Evolutionary conservation across 1,139 yeast species (phyloP).

Genomic region (Spathaspora sp.): DNA sequence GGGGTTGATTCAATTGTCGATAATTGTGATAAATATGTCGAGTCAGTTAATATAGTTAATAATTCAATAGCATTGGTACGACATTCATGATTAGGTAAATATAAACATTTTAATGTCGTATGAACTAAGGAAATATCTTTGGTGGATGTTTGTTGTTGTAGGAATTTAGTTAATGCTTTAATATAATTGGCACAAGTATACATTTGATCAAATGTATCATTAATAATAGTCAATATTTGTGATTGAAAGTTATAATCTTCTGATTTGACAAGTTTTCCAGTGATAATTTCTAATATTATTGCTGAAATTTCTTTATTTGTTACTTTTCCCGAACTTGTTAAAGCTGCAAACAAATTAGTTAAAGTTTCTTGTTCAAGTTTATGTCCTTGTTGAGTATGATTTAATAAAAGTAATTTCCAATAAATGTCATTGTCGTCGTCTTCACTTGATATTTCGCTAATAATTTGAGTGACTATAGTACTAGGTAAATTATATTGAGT

Average conservation of each 20-base stretch:
- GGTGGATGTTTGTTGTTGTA: background rate
- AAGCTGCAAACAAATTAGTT: slow-evolving; percentile 11
- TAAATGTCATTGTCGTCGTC: too few species aligned
- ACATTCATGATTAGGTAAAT: slow-evolving; percentile 45
- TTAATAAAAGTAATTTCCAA: slow-evolving; percentile 14
- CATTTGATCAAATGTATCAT: slow-evolving; percentile 19
- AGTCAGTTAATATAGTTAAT: slow-evolving; percentile 27
- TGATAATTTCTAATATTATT: slow-evolving; percentile 5
- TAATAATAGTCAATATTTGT: slow-evolving; percentile 13
- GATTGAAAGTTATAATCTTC: background rate
- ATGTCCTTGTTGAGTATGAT: slow-evolving; percentile 3
- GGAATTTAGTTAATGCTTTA: slow-evolving; percentile 7
- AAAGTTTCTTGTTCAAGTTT: slow-evolving; percentile 10
- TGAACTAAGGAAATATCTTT: background rate
- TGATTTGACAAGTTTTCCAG: slow-evolving; percentile 3
- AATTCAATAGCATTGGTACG: slow-evolving; percentile 48
- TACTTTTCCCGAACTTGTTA: slow-evolving; percentile 2
- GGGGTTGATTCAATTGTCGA: slow-evolving; percentile 72
- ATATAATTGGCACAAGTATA: slow-evolving; percentile 14
- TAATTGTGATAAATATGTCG: slow-evolving; percentile 39
- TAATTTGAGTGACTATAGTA: slow-evolving; percentile 1
- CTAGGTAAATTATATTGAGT: slow-evolving; percentile 5
- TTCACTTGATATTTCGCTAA: background rate
- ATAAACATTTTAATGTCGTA: slow-evolving; percentile 30
- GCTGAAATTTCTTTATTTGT: slow-evolving; percentile 10